Percentiles rank a stretch among this genome's conserved stretches.
phyloP scores from a whole-genome alignment of 1,284 basidiomycete species.

The Rhodofomes roseus region DNA sequence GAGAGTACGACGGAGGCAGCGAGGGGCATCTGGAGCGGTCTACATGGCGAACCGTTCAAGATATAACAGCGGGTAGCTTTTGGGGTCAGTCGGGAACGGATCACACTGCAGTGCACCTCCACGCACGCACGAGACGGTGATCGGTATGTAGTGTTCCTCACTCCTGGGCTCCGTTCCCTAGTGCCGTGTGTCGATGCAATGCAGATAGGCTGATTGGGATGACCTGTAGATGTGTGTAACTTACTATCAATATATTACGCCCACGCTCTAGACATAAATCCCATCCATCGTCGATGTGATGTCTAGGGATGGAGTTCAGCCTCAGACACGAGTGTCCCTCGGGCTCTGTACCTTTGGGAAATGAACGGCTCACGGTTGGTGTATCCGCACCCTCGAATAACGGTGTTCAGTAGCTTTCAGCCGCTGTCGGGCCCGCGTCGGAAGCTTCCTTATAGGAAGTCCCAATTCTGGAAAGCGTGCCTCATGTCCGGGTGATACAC shows the following conservation, averaged over 20 bases:
- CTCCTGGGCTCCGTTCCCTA: too few species aligned
- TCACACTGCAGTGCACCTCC: background rate
- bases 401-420: constrained; percentile 1
- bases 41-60: constrained; percentile 56
- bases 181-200: background rate
- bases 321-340: background rate
- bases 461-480: constrained; percentile 9
- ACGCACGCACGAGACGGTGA: background rate
- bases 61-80: constrained; percentile 27
- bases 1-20: constrained; percentile 76
- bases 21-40: constrained; percentile 83
- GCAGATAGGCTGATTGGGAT: background rate
- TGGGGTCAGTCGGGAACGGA: background rate
- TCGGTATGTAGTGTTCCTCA: background rate
- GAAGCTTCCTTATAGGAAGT: background rate
- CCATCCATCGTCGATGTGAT: background rate
- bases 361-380: background rate
- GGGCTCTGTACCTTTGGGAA: background rate
- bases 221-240: background rate
- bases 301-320: background rate
- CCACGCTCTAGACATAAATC: background rate
- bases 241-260: background rate
- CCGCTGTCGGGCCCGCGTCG: background rate
- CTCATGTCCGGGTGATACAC: constrained; percentile 27
- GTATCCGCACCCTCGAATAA: background rate